These are phyloP conservation scores for Phytophthora idaei DNA, from an alignment of 352 stramenopile species.

Conservation along the genomic window DNA sequence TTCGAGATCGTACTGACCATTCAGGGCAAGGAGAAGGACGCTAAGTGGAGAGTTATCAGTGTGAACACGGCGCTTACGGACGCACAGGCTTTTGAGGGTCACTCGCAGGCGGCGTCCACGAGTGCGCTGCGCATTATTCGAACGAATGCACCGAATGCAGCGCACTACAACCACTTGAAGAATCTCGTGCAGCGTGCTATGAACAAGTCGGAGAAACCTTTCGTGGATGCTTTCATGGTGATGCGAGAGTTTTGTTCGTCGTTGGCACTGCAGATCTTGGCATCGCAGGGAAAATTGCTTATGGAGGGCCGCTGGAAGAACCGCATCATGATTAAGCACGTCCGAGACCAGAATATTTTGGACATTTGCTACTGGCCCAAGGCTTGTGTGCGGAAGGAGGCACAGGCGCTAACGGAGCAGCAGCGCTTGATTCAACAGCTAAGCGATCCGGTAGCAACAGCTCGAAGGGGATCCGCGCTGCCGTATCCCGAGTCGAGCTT, in stretches of 20 bases:
- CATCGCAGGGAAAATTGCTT: slow-evolving; percentile 73
- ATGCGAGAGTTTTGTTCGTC: slow-evolving; percentile 88
- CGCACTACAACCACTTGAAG: slow-evolving; percentile 84
- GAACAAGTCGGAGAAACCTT: slow-evolving; percentile 82
- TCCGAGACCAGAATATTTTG: slow-evolving; percentile 77
- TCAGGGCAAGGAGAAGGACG: slow-evolving; percentile 77
- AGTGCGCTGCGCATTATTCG: slow-evolving; percentile 80
- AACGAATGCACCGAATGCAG: slow-evolving; percentile 67
- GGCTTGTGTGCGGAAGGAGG: slow-evolving; percentile 66
- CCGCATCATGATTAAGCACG: slow-evolving; percentile 77
- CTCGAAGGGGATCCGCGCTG: slow-evolving; percentile 28
- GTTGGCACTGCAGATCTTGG: slow-evolving; percentile 76
- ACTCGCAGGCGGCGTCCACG: slow-evolving; percentile 63
- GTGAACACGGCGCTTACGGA: slow-evolving; percentile 82
- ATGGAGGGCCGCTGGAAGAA: slow-evolving; percentile 86
- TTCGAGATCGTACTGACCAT: slow-evolving; percentile 89
- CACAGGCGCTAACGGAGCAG: slow-evolving; percentile 57
- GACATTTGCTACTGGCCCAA: slow-evolving; percentile 87
- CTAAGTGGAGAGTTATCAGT: slow-evolving; percentile 80
- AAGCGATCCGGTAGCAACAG: slow-evolving; percentile 39
- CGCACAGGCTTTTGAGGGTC: slow-evolving; percentile 52
- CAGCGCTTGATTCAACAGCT: slow-evolving; percentile 67
- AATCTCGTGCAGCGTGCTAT: slow-evolving; percentile 87
- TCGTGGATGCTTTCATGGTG: slow-evolving; percentile 80
- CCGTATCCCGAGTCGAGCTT: slow-evolving; percentile 71